Evolutionary conservation across 495 filamentous ascomycete species (phyloP).

Genomic region (Pyronema domesticum): DNA sequence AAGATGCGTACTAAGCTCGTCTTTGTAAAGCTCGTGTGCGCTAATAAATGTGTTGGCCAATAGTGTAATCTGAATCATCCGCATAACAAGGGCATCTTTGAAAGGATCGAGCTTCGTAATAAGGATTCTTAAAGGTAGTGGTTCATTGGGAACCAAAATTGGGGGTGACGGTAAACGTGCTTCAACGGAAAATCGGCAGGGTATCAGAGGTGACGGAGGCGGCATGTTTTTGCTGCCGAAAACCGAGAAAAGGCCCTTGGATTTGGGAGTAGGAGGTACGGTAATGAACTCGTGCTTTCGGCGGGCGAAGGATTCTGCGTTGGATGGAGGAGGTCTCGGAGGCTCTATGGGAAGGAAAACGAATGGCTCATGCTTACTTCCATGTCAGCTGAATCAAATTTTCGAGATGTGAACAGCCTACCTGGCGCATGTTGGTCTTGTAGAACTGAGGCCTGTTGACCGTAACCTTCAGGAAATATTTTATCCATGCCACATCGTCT

Average conservation of each 20-base stretch:
- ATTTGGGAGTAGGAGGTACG: conserved; percentile 26
- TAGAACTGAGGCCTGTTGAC: conserved; percentile 31
- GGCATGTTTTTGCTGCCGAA: conserved; percentile 13
- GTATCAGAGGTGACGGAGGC: conserved; percentile 8
- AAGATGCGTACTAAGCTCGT: conserved; percentile 35
- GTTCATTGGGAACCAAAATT: conserved; percentile 73
- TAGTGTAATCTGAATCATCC: conserved; percentile 61
- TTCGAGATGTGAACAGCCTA: conserved; percentile 2
- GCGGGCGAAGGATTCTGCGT: conserved; percentile 67
- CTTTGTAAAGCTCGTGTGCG: conserved; percentile 50
- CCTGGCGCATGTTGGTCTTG: conserved; percentile 16
- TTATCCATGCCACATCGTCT: conserved; percentile 60
- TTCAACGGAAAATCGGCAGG: conserved; percentile 42
- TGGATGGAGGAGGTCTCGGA: conserved; percentile 45
- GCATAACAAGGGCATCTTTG: conserved; percentile 48
- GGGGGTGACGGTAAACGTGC: conserved; percentile 72
- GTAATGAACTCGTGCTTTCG: conserved; percentile 56
- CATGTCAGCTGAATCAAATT: not conserved
- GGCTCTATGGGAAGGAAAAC: conserved; percentile 89
- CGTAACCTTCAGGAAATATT: conserved; percentile 85
- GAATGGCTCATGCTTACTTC: conserved; percentile 37
- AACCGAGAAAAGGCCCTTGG: conserved; percentile 32
- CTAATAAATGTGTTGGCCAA: conserved; percentile 60
- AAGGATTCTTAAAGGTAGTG: conserved; percentile 63
- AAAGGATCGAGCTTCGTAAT: conserved; percentile 52